These are phyloP conservation scores for Zygosaccharomyces sapae DNA, from an alignment of 1,139 yeast species.

Conservation along the genomic window DNA sequence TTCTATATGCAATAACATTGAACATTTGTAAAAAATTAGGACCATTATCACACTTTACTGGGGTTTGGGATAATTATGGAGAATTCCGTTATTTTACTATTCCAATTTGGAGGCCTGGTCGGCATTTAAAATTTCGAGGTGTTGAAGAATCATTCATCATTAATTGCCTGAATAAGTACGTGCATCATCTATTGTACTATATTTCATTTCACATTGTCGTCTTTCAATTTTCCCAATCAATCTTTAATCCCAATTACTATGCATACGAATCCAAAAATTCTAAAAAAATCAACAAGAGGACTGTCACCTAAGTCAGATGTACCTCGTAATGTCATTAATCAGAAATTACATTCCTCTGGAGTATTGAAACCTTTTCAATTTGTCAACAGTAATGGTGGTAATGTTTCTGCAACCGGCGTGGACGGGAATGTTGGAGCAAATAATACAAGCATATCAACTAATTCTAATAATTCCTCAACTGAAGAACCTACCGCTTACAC, in stretches of 20 bases:
- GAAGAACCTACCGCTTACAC: not conserved
- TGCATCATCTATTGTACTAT: constrained; percentile 15
- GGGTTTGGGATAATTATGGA: constrained; percentile 1
- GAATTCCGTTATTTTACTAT: not conserved
- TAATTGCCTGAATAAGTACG: constrained; percentile 13
- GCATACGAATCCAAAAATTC: constrained; percentile 8
- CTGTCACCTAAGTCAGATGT: not conserved
- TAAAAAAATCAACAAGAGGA: constrained; percentile 6
- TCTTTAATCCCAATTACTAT: constrained; percentile 13
- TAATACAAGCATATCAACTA: not conserved
- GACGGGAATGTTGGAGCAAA: not conserved
- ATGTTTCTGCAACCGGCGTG: not conserved
- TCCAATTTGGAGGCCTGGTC: constrained; percentile 4
- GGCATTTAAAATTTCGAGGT: constrained; percentile 1
- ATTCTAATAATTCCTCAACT: not conserved
- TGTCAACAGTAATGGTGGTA: not conserved
- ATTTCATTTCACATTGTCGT: constrained; percentile 30
- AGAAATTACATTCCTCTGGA: constrained; percentile 10
- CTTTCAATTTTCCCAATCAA: constrained; percentile 19
- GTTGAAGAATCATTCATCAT: constrained; percentile 1
- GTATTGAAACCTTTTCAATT: constrained; percentile 2
- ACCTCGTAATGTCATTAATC: constrained; percentile 8
- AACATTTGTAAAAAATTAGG: constrained; percentile 14
- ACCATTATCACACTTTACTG: constrained; percentile 6
- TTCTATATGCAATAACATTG: constrained; percentile 27